Percentiles rank a stretch among this genome's conserved stretches.
Conservation (phyloP, 2,329 filamentous ascomycete species). For the Pseudocercospora macadamiae region DNA sequence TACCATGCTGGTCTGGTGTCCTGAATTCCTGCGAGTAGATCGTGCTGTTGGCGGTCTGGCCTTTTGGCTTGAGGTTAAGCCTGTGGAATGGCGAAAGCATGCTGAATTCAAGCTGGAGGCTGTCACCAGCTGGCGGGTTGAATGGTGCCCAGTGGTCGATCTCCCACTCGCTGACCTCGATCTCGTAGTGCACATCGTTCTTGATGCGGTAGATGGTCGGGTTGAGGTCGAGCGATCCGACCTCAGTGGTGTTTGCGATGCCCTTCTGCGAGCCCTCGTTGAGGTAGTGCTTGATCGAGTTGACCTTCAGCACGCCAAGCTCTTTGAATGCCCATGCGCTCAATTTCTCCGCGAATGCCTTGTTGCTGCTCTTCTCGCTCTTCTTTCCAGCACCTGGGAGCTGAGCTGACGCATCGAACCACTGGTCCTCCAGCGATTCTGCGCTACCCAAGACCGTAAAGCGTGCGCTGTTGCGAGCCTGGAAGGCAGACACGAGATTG, state of each 20-base stretch:
- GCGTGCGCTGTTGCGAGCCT: slow-evolving; percentile 91
- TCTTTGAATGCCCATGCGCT: slow-evolving; percentile 98
- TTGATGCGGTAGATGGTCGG: slow-evolving; percentile 93
- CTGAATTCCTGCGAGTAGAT: slow-evolving; percentile 76
- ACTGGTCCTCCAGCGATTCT: slow-evolving; percentile 84
- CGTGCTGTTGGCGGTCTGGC: slow-evolving; percentile 65
- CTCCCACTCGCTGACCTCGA: slow-evolving; percentile 84
- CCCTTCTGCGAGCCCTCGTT: slow-evolving; percentile 55
- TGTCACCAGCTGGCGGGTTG: slow-evolving; percentile 68
- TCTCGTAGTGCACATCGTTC: slow-evolving; percentile 86
- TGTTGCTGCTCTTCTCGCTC: slow-evolving; percentile 71
- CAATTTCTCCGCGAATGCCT: slow-evolving; percentile 80
- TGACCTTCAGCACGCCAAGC: slow-evolving; percentile 83
- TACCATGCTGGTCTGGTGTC: slow-evolving; percentile 94
- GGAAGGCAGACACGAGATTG: slow-evolving; percentile 77
- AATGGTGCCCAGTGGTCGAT: slow-evolving; percentile 78
- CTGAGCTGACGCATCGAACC: slow-evolving; percentile 81
- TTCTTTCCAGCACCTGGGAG: slow-evolving; percentile 53
- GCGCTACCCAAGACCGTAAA: slow-evolving; percentile 82
- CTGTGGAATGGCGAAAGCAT: slow-evolving; percentile 99
- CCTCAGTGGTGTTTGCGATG: slow-evolving; percentile 38
- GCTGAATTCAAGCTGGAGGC: slow-evolving; percentile 91
- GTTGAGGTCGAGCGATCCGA: slow-evolving; percentile 61
- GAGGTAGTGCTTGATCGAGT: slow-evolving; percentile 76
- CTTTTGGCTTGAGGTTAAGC: slow-evolving; percentile 65